Base-by-base conservation (phyloP, 371 early-diverging fungal species). In the Rhizopus microsporus region DNA sequence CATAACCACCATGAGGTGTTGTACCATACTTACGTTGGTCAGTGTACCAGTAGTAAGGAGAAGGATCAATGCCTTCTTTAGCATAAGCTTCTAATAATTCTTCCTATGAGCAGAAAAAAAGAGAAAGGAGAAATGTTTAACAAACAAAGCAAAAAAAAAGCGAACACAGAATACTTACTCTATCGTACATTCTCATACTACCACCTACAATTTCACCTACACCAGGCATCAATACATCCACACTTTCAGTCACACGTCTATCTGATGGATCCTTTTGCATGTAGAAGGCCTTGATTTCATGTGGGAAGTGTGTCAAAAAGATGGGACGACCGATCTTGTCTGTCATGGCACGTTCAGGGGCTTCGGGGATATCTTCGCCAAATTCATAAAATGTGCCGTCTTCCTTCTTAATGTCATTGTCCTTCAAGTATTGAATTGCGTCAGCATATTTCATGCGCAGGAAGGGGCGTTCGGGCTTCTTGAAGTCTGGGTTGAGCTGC, bases 121-220 rank as follows among this genome's bases (percentile, higher is more conserved):
- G 23, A 23, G 23, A 23, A 23, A 23, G 23, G 23, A 23, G 23
- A 23, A 23, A 23, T 23, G 23, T 23, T 39, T 10, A 15, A 6
- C 9, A 12, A 29, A 45, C 0, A 38, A 12, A 33, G 51, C 29
- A 57, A 58, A 32, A 35, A 33, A 29, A 42, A 57, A 29, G 35
- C 13, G 29, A 3, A 15, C 15, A 30, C 12, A 33, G 31, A 5
- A 7, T n/a, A 67, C 68, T 47, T 76, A 84, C 84, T 65, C 92
- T 71, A 65, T 96, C 90, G 51, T 90, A 85, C 71, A 94, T 94
- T 81, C 99, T 91, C 99, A 99, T 99, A 67, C 95, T 94, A 40
- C 99, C 99, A 72, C 99, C 99, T 38, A 98, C 95, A 81, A 99
- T 98, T 83, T 99, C 99, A 63, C 99, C 99, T 51, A 99, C 99